Conservation (phyloP, 106 monocot species). For the Triglochin maritima region DNA sequence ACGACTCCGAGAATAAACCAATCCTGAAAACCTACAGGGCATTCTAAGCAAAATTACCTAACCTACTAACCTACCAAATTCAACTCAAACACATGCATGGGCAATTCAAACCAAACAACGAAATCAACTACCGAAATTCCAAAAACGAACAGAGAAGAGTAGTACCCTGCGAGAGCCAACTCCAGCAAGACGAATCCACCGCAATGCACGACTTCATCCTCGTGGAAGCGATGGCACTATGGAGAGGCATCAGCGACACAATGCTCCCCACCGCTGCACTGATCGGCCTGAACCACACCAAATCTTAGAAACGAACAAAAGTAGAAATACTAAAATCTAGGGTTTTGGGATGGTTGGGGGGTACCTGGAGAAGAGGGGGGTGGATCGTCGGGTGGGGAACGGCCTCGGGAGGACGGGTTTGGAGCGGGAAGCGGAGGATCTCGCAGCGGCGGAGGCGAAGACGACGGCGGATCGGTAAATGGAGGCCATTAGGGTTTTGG, state of each 20-base stretch:
- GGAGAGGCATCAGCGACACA: conserved; percentile 22
- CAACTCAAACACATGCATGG: neutral
- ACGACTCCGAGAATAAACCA: too few relatives aligned
- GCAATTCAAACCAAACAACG: too few relatives aligned
- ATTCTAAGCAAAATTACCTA: neutral
- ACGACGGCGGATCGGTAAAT: conserved; percentile 14
- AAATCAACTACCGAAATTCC: neutral
- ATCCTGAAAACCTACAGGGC: too few relatives aligned
- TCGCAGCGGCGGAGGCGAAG: conserved; percentile 3
- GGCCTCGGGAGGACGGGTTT: conserved; percentile 10
- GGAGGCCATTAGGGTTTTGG: conserved; percentile 5
- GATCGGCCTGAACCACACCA: conserved; percentile 4
- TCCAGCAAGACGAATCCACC: conserved; percentile 21
- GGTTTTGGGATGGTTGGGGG: too few relatives aligned
- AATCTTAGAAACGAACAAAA: neutral
- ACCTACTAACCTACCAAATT: neutral
- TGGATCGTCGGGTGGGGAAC: neutral
- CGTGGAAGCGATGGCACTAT: conserved; percentile 21
- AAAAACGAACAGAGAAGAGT: neutral
- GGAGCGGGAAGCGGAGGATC: conserved; percentile 6
- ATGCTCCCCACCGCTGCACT: conserved; percentile 4
- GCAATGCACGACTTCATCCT: conserved; percentile 19
- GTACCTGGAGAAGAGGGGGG: conserved; percentile 7
- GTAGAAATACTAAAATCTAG: neutral
- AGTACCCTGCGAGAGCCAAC: conserved; percentile 16